Base-by-base conservation (phyloP, 306 rosid species). In the Casuarina cunninghamiana region DNA sequence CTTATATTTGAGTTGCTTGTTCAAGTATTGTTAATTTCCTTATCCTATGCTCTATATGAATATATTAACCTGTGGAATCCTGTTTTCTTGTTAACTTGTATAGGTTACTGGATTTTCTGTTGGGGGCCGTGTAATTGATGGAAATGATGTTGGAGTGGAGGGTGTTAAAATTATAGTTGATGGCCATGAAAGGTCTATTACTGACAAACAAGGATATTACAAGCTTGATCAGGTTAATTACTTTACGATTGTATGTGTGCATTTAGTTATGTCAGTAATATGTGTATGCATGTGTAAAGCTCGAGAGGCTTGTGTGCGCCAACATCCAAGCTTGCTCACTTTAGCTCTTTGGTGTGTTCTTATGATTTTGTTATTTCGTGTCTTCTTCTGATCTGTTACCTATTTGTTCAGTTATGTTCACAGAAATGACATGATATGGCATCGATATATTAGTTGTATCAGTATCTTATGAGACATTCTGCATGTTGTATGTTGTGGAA, bases 51-150 rank as follows among this genome's bases (percentile, higher is more conserved):
- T 12, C 72, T 78, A 65, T 82, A 68, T 54, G 43, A 42, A 41
- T 42, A 73, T 69, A 75, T 61, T 80, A 61, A 77, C 16, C 55
- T 74, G 46, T 54, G 50, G 26, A 73, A 72, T 76, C 65, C 51
- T 72, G 48, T 53, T 43, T 78, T 76, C 63, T 73, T 71, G 70
- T 60, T 67, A 55, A 78, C 72, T 81, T 81, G 85, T 54, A 42
- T 76, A 95, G 99, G 98, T 95, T 68, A 95, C 99, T 81, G 99
- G 99, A 78, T 95, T 95, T 88, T 95, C 99, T 84, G 86, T 95
- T 71, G 99, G 99, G 60, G 99, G 99, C 54, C 91, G 96, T 60
- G 99, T 91, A 43, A 86, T 95, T 78, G 97, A 93, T 86, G 99
- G 96, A 77, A 89, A 93, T 79, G 83, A 82, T 60, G 68, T 87